phyloP scores from a whole-genome alignment of 177 flowering plant genomes.

The Telopea speciosissima region DNA sequence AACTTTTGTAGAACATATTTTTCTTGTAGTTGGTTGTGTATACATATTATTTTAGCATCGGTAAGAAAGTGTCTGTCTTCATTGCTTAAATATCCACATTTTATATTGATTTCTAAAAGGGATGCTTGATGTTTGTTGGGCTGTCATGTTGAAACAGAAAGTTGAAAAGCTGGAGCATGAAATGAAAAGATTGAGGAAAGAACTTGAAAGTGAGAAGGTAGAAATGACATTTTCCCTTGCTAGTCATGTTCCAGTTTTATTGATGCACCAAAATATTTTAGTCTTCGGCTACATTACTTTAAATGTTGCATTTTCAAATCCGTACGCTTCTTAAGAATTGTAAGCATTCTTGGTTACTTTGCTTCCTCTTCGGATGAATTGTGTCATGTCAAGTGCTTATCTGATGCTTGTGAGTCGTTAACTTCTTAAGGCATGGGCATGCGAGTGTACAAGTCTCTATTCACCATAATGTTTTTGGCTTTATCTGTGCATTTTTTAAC shows the following conservation, averaged over 20 bases:
- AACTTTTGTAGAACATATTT: not conserved
- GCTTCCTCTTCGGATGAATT: not conserved
- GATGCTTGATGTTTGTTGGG: constrained; percentile 6
- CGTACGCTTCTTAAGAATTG: not conserved
- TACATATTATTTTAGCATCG: not conserved
- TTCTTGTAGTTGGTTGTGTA: not conserved
- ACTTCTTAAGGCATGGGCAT: no score
- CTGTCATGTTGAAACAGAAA: constrained; percentile 45
- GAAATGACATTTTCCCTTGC: constrained; percentile 14
- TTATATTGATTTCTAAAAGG: not conserved
- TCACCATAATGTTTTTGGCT: no score
- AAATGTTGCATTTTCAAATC: not conserved
- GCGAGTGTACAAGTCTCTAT: no score
- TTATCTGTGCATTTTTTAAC: no score
- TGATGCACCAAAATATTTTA: not conserved
- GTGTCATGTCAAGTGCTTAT: not conserved
- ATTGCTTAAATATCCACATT: not conserved
- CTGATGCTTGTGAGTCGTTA: not conserved
- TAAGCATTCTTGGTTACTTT: not conserved
- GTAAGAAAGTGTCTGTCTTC: not conserved
- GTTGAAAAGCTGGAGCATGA: constrained; percentile 68
- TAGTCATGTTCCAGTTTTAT: constrained; percentile 1
- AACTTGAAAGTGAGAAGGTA: constrained; percentile 95
- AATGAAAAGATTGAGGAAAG: constrained; percentile 43
- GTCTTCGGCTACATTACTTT: not conserved